Evolutionary conservation across 352 stramenopile genomes (phyloP).

Genomic region (Saprolegnia diclina): DNA sequence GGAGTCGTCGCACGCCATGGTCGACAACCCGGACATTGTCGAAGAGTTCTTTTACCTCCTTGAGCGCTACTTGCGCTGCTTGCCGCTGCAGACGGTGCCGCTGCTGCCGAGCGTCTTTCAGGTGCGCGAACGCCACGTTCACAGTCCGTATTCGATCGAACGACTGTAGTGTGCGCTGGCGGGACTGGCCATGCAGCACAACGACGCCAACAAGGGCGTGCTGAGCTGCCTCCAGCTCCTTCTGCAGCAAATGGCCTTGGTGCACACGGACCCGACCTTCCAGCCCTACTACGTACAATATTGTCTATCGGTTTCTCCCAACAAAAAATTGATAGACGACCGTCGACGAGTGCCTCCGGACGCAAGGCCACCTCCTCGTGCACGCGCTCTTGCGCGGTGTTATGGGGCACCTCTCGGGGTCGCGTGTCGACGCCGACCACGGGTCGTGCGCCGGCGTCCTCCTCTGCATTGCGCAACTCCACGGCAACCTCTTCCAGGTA

Average conservation of each 20-base stretch:
- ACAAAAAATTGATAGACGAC: slow-evolving; percentile 13
- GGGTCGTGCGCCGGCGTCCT: slow-evolving; percentile 69
- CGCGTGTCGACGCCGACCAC: slow-evolving; percentile 72
- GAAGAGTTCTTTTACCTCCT: slow-evolving; percentile 96
- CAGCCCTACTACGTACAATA: slow-evolving; percentile 3
- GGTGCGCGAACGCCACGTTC: slow-evolving; percentile 1
- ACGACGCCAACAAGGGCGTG: slow-evolving; percentile 91
- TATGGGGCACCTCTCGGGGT: slow-evolving; percentile 50
- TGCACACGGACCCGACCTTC: neutral
- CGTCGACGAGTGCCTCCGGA: slow-evolving; percentile 31
- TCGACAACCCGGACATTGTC: slow-evolving; percentile 86
- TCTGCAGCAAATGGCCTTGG: slow-evolving; percentile 27
- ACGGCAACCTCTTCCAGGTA: slow-evolving; percentile 47
- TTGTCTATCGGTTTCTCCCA: neutral
- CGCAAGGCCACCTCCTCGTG: slow-evolving; percentile 47
- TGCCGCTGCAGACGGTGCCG: slow-evolving; percentile 62
- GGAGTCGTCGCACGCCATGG: slow-evolving; percentile 34
- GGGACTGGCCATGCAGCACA: slow-evolving; percentile 88
- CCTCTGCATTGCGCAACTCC: slow-evolving; percentile 59
- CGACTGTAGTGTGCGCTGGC: slow-evolving; percentile 51
- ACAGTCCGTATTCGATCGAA: neutral
- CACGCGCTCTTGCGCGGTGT: slow-evolving; percentile 55
- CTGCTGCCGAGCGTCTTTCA: slow-evolving; percentile 80
- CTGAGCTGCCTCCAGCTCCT: slow-evolving; percentile 88
- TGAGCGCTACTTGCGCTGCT: slow-evolving; percentile 80